Percentiles rank a stretch among this genome's conserved stretches.
Evolutionary conservation across 306 rosid species (phyloP).

Genomic region (Alnus glutinosa): DNA sequence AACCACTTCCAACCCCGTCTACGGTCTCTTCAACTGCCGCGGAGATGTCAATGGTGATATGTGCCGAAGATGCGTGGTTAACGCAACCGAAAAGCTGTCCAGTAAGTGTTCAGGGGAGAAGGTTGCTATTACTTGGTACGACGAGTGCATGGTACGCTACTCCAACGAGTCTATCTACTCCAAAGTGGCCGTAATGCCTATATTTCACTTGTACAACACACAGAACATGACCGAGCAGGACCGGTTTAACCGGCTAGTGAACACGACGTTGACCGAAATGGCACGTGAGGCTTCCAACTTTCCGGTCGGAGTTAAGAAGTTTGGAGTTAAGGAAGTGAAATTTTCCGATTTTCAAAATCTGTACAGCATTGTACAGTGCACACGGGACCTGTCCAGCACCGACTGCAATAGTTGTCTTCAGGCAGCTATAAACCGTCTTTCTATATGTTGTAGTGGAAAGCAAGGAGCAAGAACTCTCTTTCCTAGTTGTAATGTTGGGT

Average conservation of each 20-base stretch:
- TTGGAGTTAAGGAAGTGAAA: not conserved
- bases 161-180: conserved; percentile 26
- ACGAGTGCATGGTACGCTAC: conserved; percentile 32
- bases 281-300: not conserved
- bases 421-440: not conserved
- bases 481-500: conserved; percentile 27
- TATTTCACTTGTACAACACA: accelerated
- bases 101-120: not conserved
- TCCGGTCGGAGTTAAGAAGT: not conserved
- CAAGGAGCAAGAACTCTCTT: not conserved
- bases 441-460: not conserved
- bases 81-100: not conserved
- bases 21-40: conserved; percentile 33
- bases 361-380: conserved; percentile 32
- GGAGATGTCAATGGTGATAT: conserved; percentile 16
- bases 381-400: conserved; percentile 19
- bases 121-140: conserved; percentile 28
- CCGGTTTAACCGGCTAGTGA: not conserved
- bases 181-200: not conserved
- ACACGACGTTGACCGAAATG: not conserved
- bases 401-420: not conserved
- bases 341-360: not conserved
- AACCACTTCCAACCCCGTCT: not conserved
- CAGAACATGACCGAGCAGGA: not conserved
- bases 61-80: conserved; percentile 20